Evolutionary conservation across 1,284 basidiomycete genomes (phyloP).

Genomic region (Salmacisia buchloeana): DNA sequence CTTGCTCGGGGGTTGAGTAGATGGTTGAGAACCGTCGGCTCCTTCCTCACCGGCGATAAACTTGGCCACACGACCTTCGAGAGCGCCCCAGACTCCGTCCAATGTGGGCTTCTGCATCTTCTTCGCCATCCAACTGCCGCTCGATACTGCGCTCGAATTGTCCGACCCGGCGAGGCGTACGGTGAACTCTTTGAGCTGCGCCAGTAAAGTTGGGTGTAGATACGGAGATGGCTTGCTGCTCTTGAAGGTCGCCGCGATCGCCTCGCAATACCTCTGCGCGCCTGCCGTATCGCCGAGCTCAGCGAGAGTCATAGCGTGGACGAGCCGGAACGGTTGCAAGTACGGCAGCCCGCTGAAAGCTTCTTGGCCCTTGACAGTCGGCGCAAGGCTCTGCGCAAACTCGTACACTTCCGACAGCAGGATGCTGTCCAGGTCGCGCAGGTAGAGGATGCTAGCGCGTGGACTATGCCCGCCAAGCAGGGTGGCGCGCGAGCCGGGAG

Average conservation of each 20-base stretch:
- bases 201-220: slow-evolving; percentile 64
- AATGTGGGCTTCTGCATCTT: slow-evolving; percentile 69
- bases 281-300: slow-evolving; percentile 48
- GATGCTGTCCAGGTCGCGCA: slow-evolving; percentile 70
- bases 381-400: slow-evolving; percentile 74
- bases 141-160: slow-evolving; percentile 9
- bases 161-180: slow-evolving; percentile 75
- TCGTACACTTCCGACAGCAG: slow-evolving; percentile 88
- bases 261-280: slow-evolving; percentile 71
- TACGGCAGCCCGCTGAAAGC: slow-evolving; percentile 74
- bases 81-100: slow-evolving; percentile 84
- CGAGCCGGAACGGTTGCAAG: slow-evolving; percentile 79
- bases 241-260: slow-evolving; percentile 67
- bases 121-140: slow-evolving; percentile 62
- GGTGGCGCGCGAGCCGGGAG: slow-evolving; percentile 60
- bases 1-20: slow-evolving; percentile 33
- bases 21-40: slow-evolving; percentile 42
- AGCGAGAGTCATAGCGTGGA: slow-evolving; percentile 70
- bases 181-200: slow-evolving; percentile 72
- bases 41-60: slow-evolving; percentile 70
- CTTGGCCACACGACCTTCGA: slow-evolving; percentile 90
- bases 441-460: slow-evolving; percentile 57
- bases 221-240: slow-evolving; percentile 63
- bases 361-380: slow-evolving; percentile 76
- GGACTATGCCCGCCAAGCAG: slow-evolving; percentile 65